Base-by-base conservation (phyloP, 2,329 filamentous ascomycete species). In the Gremmenia infestans region DNA sequence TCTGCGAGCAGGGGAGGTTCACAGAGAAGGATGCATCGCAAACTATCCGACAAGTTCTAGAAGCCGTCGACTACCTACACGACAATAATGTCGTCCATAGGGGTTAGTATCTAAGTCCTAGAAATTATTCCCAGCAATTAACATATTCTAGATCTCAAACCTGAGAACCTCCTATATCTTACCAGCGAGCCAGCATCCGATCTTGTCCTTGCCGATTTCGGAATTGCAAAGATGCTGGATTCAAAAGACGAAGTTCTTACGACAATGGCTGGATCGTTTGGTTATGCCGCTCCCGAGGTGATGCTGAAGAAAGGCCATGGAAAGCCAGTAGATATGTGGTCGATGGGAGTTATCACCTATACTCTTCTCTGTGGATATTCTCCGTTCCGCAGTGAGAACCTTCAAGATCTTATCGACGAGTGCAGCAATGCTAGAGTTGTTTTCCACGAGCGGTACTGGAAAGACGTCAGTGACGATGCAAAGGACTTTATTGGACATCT, bases 241-340 rank as follows among this genome's bases (percentile, higher is more conserved):
- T 89, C 81, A 64, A 89, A 92, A 65, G 86, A 92, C 62, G 92
- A 96, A 68, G 90, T 96, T 46, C 82, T 99, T 61, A 97, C 91
- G 64, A 97, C 92, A 51, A 99, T 99, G 94, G 94, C 94, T 45
- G 94, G 94, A 45, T 97, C 94, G 0, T 97, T 99, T 70, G 94
- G 94, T 53, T 99, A 99, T 69, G 94, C 94, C 19, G 94, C 94
- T 1, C 94, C 94, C 8, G 94, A 99, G 73, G 92, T 99, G 57
- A 99, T 99, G 94, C 80, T 96, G 62, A 97, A 97, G 79, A 86
- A 90, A 70, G 94, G 94, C 19, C 95, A 99, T 72, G 94, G 94
- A 71, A 99, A 97, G 74, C 91, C 94, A 4, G 94, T 97, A 36
- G 94, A 99, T 71, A 96, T 99, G 90, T 99, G 94, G 94, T 97